Evolutionary conservation across 495 filamentous ascomycete genomes (phyloP).

Genomic region (Aspergillus hancockii): DNA sequence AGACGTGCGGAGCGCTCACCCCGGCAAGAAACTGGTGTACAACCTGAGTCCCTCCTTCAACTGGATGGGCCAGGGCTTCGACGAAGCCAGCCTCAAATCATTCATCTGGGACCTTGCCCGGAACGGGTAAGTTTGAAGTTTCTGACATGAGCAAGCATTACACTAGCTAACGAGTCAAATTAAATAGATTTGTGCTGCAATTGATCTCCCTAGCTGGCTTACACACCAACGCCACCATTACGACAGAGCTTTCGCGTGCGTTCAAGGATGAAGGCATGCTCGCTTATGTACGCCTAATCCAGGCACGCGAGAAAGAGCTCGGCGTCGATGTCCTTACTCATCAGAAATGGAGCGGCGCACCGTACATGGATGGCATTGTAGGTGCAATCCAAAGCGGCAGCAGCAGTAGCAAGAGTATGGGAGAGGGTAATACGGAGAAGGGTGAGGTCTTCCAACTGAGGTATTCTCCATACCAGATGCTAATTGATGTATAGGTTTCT

Average conservation of each 20-base stretch:
- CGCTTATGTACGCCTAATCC: slow-evolving; percentile 90
- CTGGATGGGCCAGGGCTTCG: slow-evolving; percentile 95
- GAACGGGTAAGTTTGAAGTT: slow-evolving; percentile 60
- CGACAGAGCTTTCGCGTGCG: slow-evolving; percentile 73
- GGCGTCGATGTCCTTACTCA: slow-evolving; percentile 95
- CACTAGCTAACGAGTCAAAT: slow-evolving; percentile 12
- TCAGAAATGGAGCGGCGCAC: slow-evolving; percentile 96
- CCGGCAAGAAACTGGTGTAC: slow-evolving; percentile 90
- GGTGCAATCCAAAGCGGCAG: slow-evolving; percentile 92
- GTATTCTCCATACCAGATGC: neutral
- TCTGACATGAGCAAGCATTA: neutral
- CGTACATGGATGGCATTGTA: slow-evolving; percentile 89
- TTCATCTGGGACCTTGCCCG: slow-evolving; percentile 96
- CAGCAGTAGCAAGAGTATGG: slow-evolving; percentile 78
- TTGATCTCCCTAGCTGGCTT: slow-evolving; percentile 88
- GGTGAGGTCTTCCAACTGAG: slow-evolving; percentile 31
- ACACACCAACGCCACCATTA: slow-evolving; percentile 86
- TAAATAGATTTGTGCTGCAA: slow-evolving; percentile 76
- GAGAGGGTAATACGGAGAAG: slow-evolving; percentile 75
- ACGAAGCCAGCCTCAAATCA: slow-evolving; percentile 70
- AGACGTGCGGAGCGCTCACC: slow-evolving; percentile 64
- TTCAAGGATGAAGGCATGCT: slow-evolving; percentile 94
- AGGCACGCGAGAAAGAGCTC: slow-evolving; percentile 85
- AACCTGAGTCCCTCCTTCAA: slow-evolving; percentile 97
- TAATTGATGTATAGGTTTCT: slow-evolving; percentile 20